phyloP scores from a whole-genome alignment of 371 early-diverging fungal species.

The Fennellomyces sp. region DNA sequence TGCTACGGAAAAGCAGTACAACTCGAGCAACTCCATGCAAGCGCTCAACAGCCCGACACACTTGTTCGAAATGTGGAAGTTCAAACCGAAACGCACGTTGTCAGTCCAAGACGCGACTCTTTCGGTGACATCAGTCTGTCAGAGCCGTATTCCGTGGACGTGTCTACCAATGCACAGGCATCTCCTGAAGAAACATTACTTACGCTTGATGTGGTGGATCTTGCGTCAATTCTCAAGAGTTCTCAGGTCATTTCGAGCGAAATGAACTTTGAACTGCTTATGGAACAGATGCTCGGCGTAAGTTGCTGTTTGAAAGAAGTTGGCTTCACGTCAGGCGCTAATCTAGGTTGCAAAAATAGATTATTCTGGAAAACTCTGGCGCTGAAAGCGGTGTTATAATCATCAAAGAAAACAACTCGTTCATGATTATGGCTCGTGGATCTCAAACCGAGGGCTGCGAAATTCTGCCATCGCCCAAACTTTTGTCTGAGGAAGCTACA shows the following conservation, averaged over 20 bases:
- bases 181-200: conserved; percentile 45
- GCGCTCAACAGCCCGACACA: background rate
- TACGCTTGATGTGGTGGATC: conserved; percentile 47
- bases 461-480: conserved; percentile 33
- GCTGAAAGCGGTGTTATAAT: conserved; percentile 54
- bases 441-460: conserved; percentile 46
- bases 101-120: conserved; percentile 16
- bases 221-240: conserved; percentile 53
- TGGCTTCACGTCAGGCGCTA: background rate
- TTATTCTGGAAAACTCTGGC: conserved; percentile 51
- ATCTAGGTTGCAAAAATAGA: conserved; percentile 8
- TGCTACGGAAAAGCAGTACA: conserved; percentile 42
- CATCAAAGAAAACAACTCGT: conserved; percentile 44
- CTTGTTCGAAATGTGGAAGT: conserved; percentile 14
- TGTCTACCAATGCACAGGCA: conserved; percentile 9
- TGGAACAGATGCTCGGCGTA: conserved; percentile 53
- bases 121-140: conserved; percentile 28
- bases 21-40: conserved; percentile 13
- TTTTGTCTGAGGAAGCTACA: conserved; percentile 40
- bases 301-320: background rate
- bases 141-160: conserved; percentile 19
- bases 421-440: conserved; percentile 40
- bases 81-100: conserved; percentile 32
- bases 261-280: conserved; percentile 54
- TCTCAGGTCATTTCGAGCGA: conserved; percentile 56